Percentiles rank a stretch among this genome's conserved stretches.
Evolutionary conservation across 2,329 filamentous ascomycete species (phyloP).

Genomic region (Diaporthe eres): DNA sequence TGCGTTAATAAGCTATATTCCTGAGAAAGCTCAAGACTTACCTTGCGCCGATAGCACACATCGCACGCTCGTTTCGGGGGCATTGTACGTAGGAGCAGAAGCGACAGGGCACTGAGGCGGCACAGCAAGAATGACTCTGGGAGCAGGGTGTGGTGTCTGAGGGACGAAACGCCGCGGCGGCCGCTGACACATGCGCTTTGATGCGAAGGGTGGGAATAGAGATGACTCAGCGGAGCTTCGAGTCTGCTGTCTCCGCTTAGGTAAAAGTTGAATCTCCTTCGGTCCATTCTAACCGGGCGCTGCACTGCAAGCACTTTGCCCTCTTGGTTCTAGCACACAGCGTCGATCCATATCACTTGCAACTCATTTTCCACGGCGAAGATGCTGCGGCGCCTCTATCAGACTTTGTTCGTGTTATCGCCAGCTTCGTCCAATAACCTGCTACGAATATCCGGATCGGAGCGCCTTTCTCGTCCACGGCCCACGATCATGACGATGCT

Average conservation of each 20-base stretch:
- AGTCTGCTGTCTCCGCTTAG: too few relatives aligned
- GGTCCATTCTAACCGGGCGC: too few relatives aligned
- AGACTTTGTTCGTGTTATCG: neutral
- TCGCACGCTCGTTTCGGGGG: conserved; percentile 20
- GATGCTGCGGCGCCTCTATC: neutral
- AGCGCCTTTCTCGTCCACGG: neutral
- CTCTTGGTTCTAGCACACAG: neutral
- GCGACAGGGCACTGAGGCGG: too few relatives aligned
- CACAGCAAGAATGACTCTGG: neutral
- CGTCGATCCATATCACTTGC: neutral
- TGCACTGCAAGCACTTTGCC: neutral
- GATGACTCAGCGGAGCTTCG: conserved; percentile 29
- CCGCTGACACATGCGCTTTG: neutral
- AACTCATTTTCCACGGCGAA: neutral
- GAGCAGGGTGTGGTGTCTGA: neutral
- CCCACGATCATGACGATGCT: neutral
- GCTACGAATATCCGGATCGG: neutral
- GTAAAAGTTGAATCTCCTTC: neutral
- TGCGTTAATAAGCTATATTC: neutral
- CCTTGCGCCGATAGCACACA: conserved; percentile 14
- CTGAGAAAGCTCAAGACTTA: neutral
- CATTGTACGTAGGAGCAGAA: neutral
- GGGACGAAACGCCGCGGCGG: neutral
- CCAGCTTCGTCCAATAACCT: neutral
- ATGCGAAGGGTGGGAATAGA: too few relatives aligned